A percentile compares a stretch with the other conserved stretches of the same genome.
These are phyloP conservation scores for Russula dissimulans DNA, from an alignment of 768 basidiomycete species.

Conservation along the genomic window DNA sequence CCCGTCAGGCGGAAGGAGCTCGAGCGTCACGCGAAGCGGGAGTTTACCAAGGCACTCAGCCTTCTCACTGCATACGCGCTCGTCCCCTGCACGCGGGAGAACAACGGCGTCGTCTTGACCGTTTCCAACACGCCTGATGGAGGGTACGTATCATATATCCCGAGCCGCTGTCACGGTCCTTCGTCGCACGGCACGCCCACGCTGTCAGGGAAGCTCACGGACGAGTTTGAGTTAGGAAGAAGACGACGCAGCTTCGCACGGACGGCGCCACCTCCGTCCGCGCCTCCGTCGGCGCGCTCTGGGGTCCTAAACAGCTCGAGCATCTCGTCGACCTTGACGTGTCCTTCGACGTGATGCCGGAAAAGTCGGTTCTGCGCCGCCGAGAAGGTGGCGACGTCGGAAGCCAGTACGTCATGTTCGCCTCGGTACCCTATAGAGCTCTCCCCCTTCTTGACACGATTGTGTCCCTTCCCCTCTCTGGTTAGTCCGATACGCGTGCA, in stretches of 20 bases:
- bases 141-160: constrained; percentile 43
- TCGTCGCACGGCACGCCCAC: not conserved
- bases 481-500: constrained; percentile 42
- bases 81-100: constrained; percentile 55
- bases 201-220: not conserved
- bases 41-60: constrained; percentile 77
- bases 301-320: constrained; percentile 76
- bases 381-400: constrained; percentile 24
- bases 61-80: constrained; percentile 85
- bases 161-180: too few species aligned
- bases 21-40: constrained; percentile 79
- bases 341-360: constrained; percentile 57
- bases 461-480: not conserved
- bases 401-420: not conserved
- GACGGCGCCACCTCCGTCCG: constrained; percentile 54
- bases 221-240: constrained; percentile 34
- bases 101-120: constrained; percentile 58
- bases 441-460: constrained; percentile 1
- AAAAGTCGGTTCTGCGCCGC: constrained; percentile 40
- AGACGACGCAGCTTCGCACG: constrained; percentile 63
- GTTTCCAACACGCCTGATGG: constrained; percentile 61
- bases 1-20: constrained; percentile 92
- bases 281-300: constrained; percentile 62
- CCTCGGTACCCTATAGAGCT: too few species aligned
- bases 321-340: constrained; percentile 68